A percentile compares a stretch with the other conserved stretches of the same genome.
These are phyloP conservation scores for Actinomucor elegans DNA, from an alignment of 371 early-diverging fungal species.

Conservation along the genomic window DNA sequence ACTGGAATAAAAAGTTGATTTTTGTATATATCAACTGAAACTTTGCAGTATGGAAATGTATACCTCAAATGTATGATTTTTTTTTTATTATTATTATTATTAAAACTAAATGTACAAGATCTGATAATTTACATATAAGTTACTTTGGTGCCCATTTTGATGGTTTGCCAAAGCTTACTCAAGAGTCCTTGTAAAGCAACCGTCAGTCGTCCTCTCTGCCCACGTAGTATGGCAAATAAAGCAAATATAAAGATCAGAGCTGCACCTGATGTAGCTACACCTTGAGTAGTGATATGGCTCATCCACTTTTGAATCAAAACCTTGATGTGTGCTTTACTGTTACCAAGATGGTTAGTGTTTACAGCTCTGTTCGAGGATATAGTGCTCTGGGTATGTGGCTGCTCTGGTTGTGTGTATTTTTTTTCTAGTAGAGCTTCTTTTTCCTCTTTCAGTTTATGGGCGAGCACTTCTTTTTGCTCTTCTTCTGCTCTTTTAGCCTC, in stretches of 20 bases:
- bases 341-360: too few species aligned
- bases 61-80: too few species aligned
- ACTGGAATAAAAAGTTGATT: too few species aligned
- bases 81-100: not conserved
- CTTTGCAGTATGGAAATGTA: too few species aligned
- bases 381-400: not conserved
- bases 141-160: conserved; percentile 48
- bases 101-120: not conserved
- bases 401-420: conserved; percentile 5
- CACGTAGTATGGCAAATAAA: conserved; percentile 27
- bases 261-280: conserved; percentile 18
- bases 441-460: not conserved
- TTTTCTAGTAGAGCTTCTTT: too few species aligned
- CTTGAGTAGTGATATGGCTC: conserved; percentile 16
- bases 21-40: too few species aligned
- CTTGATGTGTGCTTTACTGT: too few species aligned
- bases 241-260: conserved; percentile 31
- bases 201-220: conserved; percentile 24
- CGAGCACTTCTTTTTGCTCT: conserved; percentile 9
- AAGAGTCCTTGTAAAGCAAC: conserved; percentile 21
- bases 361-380: not conserved
- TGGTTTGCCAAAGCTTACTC: conserved; percentile 40
- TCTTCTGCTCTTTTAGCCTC: conserved; percentile 12
- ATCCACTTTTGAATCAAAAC: conserved; percentile 33
- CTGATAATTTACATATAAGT: conserved; percentile 35